Conservation (phyloP, 306 rosid genomes). For the Pueraria montana region DNA sequence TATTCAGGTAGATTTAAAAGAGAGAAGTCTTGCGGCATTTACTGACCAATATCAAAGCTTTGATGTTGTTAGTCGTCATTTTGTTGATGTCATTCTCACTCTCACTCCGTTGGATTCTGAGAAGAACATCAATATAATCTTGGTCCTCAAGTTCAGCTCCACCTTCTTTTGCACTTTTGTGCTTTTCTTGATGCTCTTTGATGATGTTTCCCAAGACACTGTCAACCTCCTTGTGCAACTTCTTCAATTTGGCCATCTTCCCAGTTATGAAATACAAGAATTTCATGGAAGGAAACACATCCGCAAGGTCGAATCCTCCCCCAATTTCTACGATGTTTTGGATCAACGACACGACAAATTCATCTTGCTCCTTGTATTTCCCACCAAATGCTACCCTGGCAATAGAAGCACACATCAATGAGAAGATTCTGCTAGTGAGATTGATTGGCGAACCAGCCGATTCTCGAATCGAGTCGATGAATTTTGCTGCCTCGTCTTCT, state of each 20-base stretch:
- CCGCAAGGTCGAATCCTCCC: neutral
- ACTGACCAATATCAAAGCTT: constrained; percentile 36
- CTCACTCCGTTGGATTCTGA: constrained; percentile 34
- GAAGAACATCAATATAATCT: constrained; percentile 39
- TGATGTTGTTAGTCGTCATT: neutral
- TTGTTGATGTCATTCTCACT: too few relatives aligned
- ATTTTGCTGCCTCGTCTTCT: constrained; percentile 17
- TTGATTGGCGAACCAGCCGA: constrained; percentile 11
- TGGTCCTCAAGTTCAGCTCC: neutral
- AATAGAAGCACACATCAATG: neutral
- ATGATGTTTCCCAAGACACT: neutral
- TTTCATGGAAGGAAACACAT: neutral
- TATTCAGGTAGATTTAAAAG: too few relatives aligned
- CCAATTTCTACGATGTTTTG: neutral
- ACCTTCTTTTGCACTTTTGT: neutral
- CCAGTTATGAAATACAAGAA: neutral
- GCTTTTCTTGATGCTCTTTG: neutral
- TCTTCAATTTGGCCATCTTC: neutral
- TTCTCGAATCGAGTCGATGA: constrained; percentile 5
- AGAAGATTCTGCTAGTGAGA: neutral
- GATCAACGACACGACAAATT: neutral
- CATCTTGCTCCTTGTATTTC: neutral
- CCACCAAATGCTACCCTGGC: constrained; percentile 15
- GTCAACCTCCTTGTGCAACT: neutral
- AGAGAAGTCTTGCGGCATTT: neutral